Evolutionary conservation across 2,329 filamentous ascomycete species (phyloP).

Genomic region (Exophiala sp.): DNA sequence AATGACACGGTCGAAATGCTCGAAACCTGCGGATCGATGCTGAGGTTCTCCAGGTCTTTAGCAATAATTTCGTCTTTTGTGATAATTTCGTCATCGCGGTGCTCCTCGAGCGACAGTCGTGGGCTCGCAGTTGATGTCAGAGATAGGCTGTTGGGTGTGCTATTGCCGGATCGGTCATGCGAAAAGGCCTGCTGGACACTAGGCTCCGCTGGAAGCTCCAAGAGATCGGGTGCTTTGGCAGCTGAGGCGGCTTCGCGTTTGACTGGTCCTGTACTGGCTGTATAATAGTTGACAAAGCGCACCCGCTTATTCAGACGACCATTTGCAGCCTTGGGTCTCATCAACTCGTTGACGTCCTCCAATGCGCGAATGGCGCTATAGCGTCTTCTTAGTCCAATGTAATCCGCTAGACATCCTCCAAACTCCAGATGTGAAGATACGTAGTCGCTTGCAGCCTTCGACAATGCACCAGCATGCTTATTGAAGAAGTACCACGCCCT

Average conservation of each 20-base stretch:
- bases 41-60: constrained; percentile 27
- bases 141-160: constrained; percentile 5
- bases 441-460: constrained; percentile 67
- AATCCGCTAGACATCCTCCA: constrained; percentile 75
- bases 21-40: constrained; percentile 10
- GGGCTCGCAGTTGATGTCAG: constrained; percentile 33
- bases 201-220: constrained; percentile 4
- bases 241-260: constrained; percentile 43
- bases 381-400: constrained; percentile 62
- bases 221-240: background rate
- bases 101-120: constrained; percentile 46
- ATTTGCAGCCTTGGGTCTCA: constrained; percentile 32
- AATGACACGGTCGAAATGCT: constrained; percentile 25
- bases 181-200: background rate
- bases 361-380: constrained; percentile 68
- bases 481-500: constrained; percentile 70
- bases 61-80: constrained; percentile 22
- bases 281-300: constrained; percentile 87
- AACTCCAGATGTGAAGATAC: constrained; percentile 80
- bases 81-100: constrained; percentile 37
- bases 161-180: background rate
- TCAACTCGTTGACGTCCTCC: constrained; percentile 64
- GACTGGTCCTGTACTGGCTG: constrained; percentile 70
- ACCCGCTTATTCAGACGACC: constrained; percentile 47
- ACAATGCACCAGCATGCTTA: constrained; percentile 73